Conservation (phyloP, 2,329 filamentous ascomycete species). For the Coniochaeta sp. region DNA sequence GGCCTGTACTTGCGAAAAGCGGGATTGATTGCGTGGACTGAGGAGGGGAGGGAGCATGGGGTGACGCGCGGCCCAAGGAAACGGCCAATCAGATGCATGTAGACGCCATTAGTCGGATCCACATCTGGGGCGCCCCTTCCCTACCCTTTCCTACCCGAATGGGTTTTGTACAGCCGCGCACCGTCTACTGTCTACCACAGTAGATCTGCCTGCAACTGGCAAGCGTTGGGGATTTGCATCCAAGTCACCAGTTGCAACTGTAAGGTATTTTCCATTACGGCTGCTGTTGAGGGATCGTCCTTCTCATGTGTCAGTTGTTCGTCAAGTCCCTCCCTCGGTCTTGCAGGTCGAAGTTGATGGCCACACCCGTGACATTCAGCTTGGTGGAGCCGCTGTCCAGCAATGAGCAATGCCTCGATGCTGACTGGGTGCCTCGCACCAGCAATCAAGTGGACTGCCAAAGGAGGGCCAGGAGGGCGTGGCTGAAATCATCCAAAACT, state of each 20-base stretch:
- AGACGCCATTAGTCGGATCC: neutral
- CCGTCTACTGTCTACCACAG: no score
- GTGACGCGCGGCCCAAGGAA: neutral
- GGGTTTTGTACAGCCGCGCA: neutral
- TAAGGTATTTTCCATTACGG: neutral
- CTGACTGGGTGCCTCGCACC: neutral
- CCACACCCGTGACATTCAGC: neutral
- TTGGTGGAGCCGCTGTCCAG: neutral
- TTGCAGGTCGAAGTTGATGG: neutral
- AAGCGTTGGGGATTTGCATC: neutral
- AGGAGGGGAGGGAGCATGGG: neutral
- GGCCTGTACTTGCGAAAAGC: constrained; percentile 1
- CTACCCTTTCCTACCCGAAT: neutral
- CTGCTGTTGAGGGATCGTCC: neutral
- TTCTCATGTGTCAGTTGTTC: neutral
- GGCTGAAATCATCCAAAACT: neutral
- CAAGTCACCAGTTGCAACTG: neutral
- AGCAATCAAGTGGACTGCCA: neutral
- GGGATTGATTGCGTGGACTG: constrained; percentile 1
- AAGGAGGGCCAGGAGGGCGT: no score
- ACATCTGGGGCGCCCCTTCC: neutral
- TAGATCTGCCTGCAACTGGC: neutral
- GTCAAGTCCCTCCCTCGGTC: neutral
- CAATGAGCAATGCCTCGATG: neutral
- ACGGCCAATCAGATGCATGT: neutral